phyloP scores from a whole-genome alignment of 441 rosid species.

The Brassica hybrid region DNA sequence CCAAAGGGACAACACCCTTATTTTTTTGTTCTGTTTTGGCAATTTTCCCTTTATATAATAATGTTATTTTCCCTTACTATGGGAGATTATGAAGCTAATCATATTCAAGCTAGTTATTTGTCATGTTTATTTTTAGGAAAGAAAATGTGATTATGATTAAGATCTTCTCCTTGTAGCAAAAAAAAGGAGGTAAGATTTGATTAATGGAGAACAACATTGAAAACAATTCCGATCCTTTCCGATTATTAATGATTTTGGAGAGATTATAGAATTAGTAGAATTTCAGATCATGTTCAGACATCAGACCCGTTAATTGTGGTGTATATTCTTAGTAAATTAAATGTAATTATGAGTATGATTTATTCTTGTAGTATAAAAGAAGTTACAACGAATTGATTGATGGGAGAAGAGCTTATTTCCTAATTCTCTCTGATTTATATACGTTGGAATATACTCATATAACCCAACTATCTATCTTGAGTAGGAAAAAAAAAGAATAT shows the following conservation, averaged over 20 bases:
- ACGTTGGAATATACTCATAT: not conserved
- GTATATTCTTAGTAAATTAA: not conserved
- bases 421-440: not conserved
- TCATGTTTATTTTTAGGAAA: not conserved
- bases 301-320: not conserved
- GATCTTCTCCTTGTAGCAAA: not conserved
- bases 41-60: no score
- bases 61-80: not conserved
- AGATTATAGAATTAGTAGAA: not conserved
- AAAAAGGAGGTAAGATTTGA: not conserved
- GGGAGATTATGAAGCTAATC: not conserved
- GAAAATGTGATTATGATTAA: not conserved
- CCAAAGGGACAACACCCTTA: no score
- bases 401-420: not conserved
- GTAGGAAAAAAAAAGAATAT: no score
- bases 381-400: not conserved
- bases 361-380: not conserved
- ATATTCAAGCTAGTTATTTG: not conserved
- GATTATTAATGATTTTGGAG: conserved; percentile 1
- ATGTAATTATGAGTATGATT: conserved; percentile 5
- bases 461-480: no score
- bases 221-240: not conserved
- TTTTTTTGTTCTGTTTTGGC: no score
- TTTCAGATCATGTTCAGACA: not conserved
- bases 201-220: not conserved